Evolutionary conservation across 768 basidiomycete genomes (phyloP).

Genomic region (Leccinum subtestaceum): DNA sequence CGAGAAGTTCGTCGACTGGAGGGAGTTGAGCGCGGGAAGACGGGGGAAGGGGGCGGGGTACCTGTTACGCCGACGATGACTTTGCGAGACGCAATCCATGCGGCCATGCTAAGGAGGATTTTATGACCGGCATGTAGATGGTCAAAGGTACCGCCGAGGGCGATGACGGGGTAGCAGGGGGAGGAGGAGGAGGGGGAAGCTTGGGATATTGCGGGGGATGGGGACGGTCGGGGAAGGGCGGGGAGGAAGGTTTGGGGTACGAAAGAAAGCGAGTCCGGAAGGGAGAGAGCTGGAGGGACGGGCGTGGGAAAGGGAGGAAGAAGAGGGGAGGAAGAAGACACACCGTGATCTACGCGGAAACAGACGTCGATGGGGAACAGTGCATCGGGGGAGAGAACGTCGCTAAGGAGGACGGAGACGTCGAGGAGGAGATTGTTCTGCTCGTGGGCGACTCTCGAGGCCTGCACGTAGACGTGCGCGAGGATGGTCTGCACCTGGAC

Average conservation of each 20-base stretch:
- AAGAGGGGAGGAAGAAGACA: constrained; percentile 15
- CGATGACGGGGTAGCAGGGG: constrained; percentile 61
- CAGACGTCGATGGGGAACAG: constrained; percentile 39
- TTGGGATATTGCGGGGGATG: background rate
- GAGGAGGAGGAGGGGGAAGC: background rate
- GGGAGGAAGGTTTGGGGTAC: constrained; percentile 31
- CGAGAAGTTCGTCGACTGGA: constrained; percentile 66
- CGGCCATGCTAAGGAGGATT: constrained; percentile 89
- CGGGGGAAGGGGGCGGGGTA: constrained; percentile 30
- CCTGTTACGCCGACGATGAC: constrained; percentile 90
- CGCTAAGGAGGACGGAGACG: constrained; percentile 72
- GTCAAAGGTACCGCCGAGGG: constrained; percentile 95
- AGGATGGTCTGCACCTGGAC: constrained; percentile 70
- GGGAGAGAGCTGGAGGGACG: constrained; percentile 27
- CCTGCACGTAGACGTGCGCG: constrained; percentile 81
- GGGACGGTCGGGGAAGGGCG: constrained; percentile 2
- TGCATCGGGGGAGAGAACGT: constrained; percentile 44
- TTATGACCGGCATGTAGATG: constrained; percentile 98
- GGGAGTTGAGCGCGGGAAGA: constrained; percentile 12
- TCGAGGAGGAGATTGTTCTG: constrained; percentile 69
- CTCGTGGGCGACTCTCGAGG: constrained; percentile 71
- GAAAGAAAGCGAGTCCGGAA: constrained; percentile 42
- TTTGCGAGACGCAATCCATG: constrained; percentile 75
- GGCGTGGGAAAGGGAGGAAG: constrained; percentile 3
- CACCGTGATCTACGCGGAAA: constrained; percentile 45